These are phyloP conservation scores for Termitomyces titanicus DNA, from an alignment of 768 basidiomycete genomes.

Conservation along the genomic window DNA sequence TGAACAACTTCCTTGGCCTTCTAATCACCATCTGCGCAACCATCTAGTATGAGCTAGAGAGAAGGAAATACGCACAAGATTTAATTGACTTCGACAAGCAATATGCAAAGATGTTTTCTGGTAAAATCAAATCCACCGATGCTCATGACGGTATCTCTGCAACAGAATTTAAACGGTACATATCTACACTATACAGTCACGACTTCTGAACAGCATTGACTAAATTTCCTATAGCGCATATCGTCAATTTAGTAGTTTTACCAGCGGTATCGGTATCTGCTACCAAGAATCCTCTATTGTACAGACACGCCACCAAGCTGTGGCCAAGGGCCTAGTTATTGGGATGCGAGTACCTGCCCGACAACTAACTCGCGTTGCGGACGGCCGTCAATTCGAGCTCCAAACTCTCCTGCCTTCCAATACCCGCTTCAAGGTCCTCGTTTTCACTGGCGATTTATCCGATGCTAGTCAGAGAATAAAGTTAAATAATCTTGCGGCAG, in stretches of 20 bases:
- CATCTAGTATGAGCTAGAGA: constrained; percentile 62
- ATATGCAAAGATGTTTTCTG: constrained; percentile 64
- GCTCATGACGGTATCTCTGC: constrained; percentile 44
- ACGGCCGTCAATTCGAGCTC: constrained; percentile 46
- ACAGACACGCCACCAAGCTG: constrained; percentile 28
- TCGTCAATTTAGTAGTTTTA: constrained; percentile 51
- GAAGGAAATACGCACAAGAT: constrained; percentile 66
- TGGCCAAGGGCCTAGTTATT: constrained; percentile 38
- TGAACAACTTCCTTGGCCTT: background rate
- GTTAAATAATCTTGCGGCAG: constrained; percentile 28
- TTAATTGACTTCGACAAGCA: constrained; percentile 69
- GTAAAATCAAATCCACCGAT: constrained; percentile 42
- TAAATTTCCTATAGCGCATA: constrained; percentile 37
- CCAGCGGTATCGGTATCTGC: constrained; percentile 51
- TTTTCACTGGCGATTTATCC: constrained; percentile 47
- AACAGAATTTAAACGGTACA: constrained; percentile 45
- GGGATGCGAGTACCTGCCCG: constrained; percentile 54
- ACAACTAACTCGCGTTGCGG: constrained; percentile 45
- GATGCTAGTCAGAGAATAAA: constrained; percentile 24
- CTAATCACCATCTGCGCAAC: background rate
- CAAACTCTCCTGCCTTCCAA: constrained; percentile 52
- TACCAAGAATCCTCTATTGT: constrained; percentile 48
- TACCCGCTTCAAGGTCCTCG: constrained; percentile 50
- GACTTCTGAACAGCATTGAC: background rate
- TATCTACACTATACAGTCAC: background rate